Evolutionary conservation across 163 green algal genomes (phyloP).

Genomic region (Scenedesmus sp.): DNA sequence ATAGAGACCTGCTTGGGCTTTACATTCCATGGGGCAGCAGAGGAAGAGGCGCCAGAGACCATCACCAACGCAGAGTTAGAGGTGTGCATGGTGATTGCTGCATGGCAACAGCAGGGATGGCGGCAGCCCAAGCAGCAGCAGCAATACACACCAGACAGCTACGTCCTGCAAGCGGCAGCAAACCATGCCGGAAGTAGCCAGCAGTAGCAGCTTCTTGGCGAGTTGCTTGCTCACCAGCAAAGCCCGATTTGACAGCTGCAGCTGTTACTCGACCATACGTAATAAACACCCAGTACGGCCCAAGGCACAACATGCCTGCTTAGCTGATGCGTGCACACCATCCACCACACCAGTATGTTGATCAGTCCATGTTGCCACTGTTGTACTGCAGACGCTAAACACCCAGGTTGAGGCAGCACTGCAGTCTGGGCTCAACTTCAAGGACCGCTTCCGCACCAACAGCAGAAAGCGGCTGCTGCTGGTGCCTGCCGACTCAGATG

Average conservation of each 20-base stretch:
- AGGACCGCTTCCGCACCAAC: conserved; percentile 50
- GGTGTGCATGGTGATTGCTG: neutral
- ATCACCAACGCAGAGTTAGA: conserved; percentile 43
- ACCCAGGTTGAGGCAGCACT: conserved; percentile 51
- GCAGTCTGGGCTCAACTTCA: conserved; percentile 51
- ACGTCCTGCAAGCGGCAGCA: neutral
- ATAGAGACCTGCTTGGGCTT: conserved; percentile 56
- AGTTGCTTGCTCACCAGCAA: neutral
- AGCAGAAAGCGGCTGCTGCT: conserved; percentile 38
- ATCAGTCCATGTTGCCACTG: neutral
- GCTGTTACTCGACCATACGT: neutral
- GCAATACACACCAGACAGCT: neutral
- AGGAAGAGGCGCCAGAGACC: conserved; percentile 20
- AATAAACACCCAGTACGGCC: too few species aligned
- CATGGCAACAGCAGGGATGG: neutral
- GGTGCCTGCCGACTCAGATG: neutral
- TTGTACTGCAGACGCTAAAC: conserved; percentile 31
- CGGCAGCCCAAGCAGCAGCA: neutral
- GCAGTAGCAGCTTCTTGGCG: neutral
- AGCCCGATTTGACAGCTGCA: neutral
- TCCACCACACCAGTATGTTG: neutral
- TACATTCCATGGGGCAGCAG: conserved; percentile 33
- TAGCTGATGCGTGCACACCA: too few species aligned
- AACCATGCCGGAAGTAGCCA: neutral
- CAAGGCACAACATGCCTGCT: too few species aligned